Conservation (phyloP, 2,329 filamentous ascomycete genomes). For the Whalleya microplaca region DNA sequence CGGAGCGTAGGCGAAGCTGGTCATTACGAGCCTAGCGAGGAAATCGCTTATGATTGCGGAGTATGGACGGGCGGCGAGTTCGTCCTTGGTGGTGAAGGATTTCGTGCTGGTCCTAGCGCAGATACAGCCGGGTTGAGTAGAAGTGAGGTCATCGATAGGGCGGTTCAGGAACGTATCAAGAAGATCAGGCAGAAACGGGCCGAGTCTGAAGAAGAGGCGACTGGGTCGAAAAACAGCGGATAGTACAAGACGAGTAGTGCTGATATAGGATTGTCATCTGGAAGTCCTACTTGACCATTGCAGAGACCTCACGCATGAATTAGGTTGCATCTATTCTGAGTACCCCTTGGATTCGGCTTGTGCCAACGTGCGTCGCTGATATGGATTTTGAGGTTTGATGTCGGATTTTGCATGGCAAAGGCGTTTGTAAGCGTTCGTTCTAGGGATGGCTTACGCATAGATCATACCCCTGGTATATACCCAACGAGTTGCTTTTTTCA, state of each 20-base stretch:
- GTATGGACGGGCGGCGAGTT: slow-evolving; percentile 82
- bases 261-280: neutral
- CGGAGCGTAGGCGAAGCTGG: slow-evolving; percentile 66
- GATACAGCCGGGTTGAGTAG: slow-evolving; percentile 58
- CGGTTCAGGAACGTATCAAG: slow-evolving; percentile 69
- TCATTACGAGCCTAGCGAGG: slow-evolving; percentile 59
- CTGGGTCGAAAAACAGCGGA: slow-evolving; percentile 9
- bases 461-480: neutral
- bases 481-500: neutral
- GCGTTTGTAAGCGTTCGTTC: slow-evolving; percentile 3
- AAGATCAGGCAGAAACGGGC: slow-evolving; percentile 43
- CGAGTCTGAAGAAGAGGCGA: slow-evolving; percentile 20
- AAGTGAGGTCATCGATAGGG: slow-evolving; percentile 74
- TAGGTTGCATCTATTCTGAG: neutral
- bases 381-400: neutral
- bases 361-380: neutral
- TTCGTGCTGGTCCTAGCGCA: slow-evolving; percentile 8
- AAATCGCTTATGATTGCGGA: slow-evolving; percentile 67
- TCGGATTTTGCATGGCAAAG: slow-evolving; percentile 10
- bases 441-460: neutral
- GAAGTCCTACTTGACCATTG: neutral
- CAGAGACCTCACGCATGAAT: neutral
- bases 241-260: neutral
- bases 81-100: slow-evolving; percentile 63
- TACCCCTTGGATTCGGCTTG: too few species aligned